Percentiles rank a stretch among this genome's conserved stretches.
Evolutionary conservation across 192 early-diverging fungal species (phyloP).

Genomic region (Phlyctochytrium planicorne): DNA sequence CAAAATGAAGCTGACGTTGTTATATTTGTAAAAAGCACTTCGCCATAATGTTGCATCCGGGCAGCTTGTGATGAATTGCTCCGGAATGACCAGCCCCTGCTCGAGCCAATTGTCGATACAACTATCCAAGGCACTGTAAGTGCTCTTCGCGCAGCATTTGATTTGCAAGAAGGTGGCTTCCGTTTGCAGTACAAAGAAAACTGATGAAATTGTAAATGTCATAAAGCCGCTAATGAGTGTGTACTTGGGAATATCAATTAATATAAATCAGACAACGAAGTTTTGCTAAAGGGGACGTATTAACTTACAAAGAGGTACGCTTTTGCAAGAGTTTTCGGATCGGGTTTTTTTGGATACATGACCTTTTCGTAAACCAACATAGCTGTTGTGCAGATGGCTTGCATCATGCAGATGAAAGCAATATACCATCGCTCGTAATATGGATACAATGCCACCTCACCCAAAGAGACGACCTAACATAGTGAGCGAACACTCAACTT

Average conservation of each 20-base stretch:
- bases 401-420: neutral
- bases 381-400: neutral
- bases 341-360: no score
- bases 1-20: neutral
- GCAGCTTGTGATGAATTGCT: no score
- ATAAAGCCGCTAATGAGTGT: neutral
- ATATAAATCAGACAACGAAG: no score
- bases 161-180: neutral
- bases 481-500: neutral
- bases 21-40: neutral
- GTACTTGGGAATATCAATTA: no score
- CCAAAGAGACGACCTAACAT: neutral
- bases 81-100: no score
- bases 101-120: no score
- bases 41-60: neutral
- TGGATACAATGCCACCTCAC: neutral
- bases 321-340: no score
- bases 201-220: neutral
- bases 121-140: neutral
- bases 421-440: neutral
- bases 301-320: neutral
- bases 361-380: no score
- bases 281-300: neutral
- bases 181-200: neutral
- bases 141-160: neutral